A percentile compares a stretch with the other conserved stretches of the same genome.
Conservation (phyloP, 768 basidiomycete genomes). For the Stropharia rugosoannulata region DNA sequence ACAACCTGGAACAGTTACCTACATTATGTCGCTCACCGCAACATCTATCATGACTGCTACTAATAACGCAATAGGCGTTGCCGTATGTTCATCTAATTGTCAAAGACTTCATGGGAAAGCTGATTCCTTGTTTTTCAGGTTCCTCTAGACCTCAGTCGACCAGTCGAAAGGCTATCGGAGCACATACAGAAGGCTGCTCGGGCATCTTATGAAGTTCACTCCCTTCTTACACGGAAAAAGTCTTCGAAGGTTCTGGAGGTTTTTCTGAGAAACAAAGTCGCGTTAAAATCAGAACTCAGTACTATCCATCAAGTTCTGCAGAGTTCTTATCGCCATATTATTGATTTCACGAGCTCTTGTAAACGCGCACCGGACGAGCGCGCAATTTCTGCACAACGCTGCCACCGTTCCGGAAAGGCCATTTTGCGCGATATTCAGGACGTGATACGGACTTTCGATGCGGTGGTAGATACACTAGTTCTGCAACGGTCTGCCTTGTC, state of each 20-base stretch:
- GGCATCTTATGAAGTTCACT: constrained; percentile 19
- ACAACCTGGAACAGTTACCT: background rate
- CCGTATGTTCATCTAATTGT: background rate
- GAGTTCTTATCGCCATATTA: constrained; percentile 18
- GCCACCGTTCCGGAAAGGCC: constrained; percentile 16
- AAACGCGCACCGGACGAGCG: constrained; percentile 19
- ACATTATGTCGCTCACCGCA: background rate
- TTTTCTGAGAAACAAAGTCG: constrained; percentile 14
- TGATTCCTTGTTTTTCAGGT: background rate
- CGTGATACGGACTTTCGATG: constrained; percentile 12
- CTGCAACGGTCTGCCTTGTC: constrained; percentile 5
- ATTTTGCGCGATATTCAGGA: constrained; percentile 16
- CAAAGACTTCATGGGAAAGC: background rate
- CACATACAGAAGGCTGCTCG: constrained; percentile 15
- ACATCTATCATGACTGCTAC: background rate
- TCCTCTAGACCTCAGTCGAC: constrained; percentile 12
- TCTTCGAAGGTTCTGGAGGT: constrained; percentile 10
- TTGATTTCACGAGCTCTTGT: constrained; percentile 18
- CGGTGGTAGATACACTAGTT: constrained; percentile 11
- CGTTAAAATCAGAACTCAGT: constrained; percentile 18
- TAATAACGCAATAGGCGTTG: background rate
- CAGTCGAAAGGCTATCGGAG: constrained; percentile 16
- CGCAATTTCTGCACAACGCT: constrained; percentile 16
- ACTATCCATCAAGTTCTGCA: constrained; percentile 17
- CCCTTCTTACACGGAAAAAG: constrained; percentile 11